Base-by-base conservation (phyloP, 495 filamentous ascomycete genomes). In the Wilcoxina mikolae region DNA sequence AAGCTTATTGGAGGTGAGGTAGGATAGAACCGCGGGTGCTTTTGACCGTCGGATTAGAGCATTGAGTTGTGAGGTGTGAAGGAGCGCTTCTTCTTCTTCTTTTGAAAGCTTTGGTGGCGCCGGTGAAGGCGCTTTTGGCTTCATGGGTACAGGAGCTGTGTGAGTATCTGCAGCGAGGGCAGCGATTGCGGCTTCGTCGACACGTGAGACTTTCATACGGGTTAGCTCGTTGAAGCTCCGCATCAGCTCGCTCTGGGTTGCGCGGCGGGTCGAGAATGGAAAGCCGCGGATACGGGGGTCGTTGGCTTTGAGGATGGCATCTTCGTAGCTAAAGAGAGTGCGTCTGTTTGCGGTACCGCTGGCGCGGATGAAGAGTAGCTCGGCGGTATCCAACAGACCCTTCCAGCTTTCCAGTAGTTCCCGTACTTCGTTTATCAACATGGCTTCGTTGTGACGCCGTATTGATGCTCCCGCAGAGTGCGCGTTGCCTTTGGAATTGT, bases 231-330 rank as follows among this genome's bases (percentile, higher is more conserved):
- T 82, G 61, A 95, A 98, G 46, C 81, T 78, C 18, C 88, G 78
- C 84, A 95, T 88, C 0, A 98, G 81, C 68, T 98, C 91, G 29
- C 79, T 83, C 58, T 98, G 88, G 0, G 91, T 98, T 2, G 91
- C 87, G 23, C 91, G 75, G n/a, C 90, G 78, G 9, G 91, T 98
- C 69, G 77, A 93, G 68, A 98, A 96, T 0, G 91, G 91, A 61
- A 98, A 95, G 0, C 84, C 81, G 41, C 93, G 76, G 58, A 91
- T 73, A n/a, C 93, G 76, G 1, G 80, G 73, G 61, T 98, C 91
- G 60, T 88, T 91, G 38, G 78, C 76, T 35, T 76, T 79, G 48
- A 96, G 64, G 2, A 94, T 78, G 62, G 95, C 86, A 1, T 78
- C 84, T 2, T 96, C 89, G 65, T 95, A 91, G 3, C 87, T 85